Conservation (phyloP, 2,329 filamentous ascomycete genomes). For the Aspergillus brasiliensis region DNA sequence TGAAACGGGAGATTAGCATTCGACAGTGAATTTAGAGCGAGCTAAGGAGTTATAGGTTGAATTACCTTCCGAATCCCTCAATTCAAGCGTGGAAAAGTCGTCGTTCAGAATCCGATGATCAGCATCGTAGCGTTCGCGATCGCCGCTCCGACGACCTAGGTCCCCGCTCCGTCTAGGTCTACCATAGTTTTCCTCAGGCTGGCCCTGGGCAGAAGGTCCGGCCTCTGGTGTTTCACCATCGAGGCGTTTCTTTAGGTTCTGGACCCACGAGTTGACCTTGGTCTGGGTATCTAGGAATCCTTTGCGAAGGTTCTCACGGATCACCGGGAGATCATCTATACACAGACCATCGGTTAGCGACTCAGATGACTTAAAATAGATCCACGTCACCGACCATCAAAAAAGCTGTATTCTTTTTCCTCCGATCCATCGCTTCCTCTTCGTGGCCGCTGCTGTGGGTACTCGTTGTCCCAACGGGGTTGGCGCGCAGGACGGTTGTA, state of each 20-base stretch:
- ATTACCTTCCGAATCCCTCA: constrained; percentile 64
- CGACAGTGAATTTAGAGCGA: background rate
- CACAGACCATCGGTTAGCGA: constrained; percentile 17
- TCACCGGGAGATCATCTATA: constrained; percentile 84
- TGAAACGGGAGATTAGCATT: constrained; percentile 2
- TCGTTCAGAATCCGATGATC: constrained; percentile 88
- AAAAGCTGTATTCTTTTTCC: constrained; percentile 81
- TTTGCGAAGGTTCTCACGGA: constrained; percentile 89
- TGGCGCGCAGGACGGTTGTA: constrained; percentile 60
- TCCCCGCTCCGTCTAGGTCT: constrained; percentile 64
- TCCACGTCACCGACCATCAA: constrained; percentile 62
- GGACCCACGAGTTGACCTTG: constrained; percentile 92
- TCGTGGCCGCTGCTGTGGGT: constrained; percentile 48
- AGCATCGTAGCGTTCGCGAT: constrained; percentile 90
- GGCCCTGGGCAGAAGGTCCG: constrained; percentile 27
- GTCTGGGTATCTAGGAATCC: constrained; percentile 93
- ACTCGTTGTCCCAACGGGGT: constrained; percentile 34
- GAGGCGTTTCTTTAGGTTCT: constrained; percentile 85
- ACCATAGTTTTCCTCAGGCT: constrained; percentile 41
- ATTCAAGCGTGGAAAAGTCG: constrained; percentile 73
- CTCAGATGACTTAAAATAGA: background rate
- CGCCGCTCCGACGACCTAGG: constrained; percentile 71
- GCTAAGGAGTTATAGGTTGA: background rate
- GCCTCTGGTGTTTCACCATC: constrained; percentile 77
- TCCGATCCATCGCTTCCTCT: constrained; percentile 61